These are phyloP conservation scores for Allium fistulosum DNA, from an alignment of 106 monocot species.

Conservation along the genomic window DNA sequence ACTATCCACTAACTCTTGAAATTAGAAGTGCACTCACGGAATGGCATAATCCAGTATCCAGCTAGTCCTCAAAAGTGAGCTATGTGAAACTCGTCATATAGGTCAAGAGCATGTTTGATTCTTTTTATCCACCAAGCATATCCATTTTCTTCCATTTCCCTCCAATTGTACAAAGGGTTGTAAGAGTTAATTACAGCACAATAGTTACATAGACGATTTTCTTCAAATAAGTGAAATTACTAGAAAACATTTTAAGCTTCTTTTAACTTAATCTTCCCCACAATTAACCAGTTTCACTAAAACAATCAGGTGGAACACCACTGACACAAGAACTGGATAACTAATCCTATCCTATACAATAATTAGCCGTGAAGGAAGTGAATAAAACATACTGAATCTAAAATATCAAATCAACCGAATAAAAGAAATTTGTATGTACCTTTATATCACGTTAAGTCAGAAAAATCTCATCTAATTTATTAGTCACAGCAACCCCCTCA, in stretches of 20 bases:
- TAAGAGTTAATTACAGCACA: conserved; percentile 4
- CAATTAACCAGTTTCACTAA: conserved; percentile 96
- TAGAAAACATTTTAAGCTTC: neutral
- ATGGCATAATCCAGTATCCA: conserved; percentile 91
- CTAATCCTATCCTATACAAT: conserved; percentile 53
- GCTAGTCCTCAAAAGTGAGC: conserved; percentile 94
- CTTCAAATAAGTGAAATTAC: neutral
- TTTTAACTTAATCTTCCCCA: conserved; percentile 68
- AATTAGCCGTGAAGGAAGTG: neutral
- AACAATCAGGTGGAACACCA: conserved; percentile 96
- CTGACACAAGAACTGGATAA: conserved; percentile 90
- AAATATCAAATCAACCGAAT: neutral
- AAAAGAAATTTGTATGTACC: too few species aligned
- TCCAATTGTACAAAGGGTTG: conserved; percentile 99
- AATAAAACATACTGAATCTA: neutral
- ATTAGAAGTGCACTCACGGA: conserved; percentile 28
- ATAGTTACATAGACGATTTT: too few species aligned
- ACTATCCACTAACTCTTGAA: too few species aligned
- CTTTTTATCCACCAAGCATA: conserved; percentile 96
- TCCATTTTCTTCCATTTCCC: conserved; percentile 75
- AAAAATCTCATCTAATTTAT: too few species aligned
- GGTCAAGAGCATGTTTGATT: conserved; percentile 84
- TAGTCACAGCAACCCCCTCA: too few species aligned
- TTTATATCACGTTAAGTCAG: too few species aligned
- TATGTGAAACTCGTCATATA: conserved; percentile 93